Evolutionary conservation across 345 rosid species (phyloP).

Genomic region (Aquilaria sinensis): DNA sequence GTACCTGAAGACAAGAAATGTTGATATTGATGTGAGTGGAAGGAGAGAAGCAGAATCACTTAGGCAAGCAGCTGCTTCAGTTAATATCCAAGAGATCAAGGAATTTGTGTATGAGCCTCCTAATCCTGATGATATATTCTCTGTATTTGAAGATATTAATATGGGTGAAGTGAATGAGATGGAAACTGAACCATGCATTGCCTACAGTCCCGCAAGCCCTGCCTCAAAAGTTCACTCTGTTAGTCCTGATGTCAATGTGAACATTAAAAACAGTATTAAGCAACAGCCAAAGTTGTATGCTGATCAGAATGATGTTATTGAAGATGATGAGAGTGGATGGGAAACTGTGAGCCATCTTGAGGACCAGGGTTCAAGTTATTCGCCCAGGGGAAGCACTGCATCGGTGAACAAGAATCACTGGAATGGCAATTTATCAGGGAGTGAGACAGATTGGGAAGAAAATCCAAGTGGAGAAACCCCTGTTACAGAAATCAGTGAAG

Average conservation of each 20-base stretch:
- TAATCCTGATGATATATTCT: slow-evolving; percentile 54
- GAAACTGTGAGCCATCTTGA: slow-evolving; percentile 83
- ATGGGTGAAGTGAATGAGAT: slow-evolving; percentile 18
- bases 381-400: slow-evolving; percentile 49
- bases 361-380: slow-evolving; percentile 64
- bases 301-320: slow-evolving; percentile 39
- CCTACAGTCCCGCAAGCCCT: slow-evolving; percentile 32
- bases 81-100: slow-evolving; percentile 42
- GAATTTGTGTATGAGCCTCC: slow-evolving; percentile 63
- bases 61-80: slow-evolving; percentile 41
- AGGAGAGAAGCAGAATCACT: slow-evolving; percentile 29
- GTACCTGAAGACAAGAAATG: slow-evolving; percentile 36
- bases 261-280: slow-evolving; percentile 23
- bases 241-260: slow-evolving; percentile 41
- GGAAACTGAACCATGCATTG: slow-evolving; percentile 18
- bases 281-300: slow-evolving; percentile 32
- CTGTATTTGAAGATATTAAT: slow-evolving; percentile 59
- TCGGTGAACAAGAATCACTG: slow-evolving; percentile 35
- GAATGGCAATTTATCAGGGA: slow-evolving; percentile 40
- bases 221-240: slow-evolving; percentile 36
- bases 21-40: slow-evolving; percentile 19
- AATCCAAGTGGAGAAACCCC: slow-evolving; percentile 43
- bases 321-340: slow-evolving; percentile 90
- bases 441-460: slow-evolving; percentile 48
- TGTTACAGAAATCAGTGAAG: slow-evolving; percentile 49